Evolutionary conservation across 2,329 filamentous ascomycete genomes (phyloP).

Genomic region (Fusarium sp.): DNA sequence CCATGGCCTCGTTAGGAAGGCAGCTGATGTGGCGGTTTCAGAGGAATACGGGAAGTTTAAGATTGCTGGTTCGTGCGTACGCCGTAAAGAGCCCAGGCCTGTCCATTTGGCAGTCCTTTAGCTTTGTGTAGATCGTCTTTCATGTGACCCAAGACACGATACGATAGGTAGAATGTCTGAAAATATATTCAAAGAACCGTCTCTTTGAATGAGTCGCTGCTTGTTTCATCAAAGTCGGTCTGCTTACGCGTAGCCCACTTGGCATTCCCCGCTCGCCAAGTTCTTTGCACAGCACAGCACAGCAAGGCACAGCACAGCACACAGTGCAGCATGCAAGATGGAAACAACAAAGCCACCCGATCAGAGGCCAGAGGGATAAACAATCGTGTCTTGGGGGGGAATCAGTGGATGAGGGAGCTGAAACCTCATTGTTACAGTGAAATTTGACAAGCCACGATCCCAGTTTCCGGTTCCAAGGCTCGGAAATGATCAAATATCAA

Average conservation of each 20-base stretch:
- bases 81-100: neutral
- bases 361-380: neutral
- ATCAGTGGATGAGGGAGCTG: neutral
- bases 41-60: neutral
- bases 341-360: conserved; percentile 7
- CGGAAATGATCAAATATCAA: conserved; percentile 25
- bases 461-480: conserved; percentile 1
- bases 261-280: conserved; percentile 14
- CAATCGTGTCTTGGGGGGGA: neutral
- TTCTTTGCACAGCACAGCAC: neutral
- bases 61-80: neutral
- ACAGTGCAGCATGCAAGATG: neutral
- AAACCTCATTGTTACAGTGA: neutral
- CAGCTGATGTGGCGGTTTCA: conserved; percentile 12
- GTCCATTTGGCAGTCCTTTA: neutral
- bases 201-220: neutral
- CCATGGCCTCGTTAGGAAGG: conserved; percentile 14
- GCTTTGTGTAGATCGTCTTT: neutral
- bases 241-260: conserved; percentile 17
- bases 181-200: neutral
- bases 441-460: neutral
- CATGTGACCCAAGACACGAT: neutral
- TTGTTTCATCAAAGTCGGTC: neutral
- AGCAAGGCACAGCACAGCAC: neutral
- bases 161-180: neutral